Evolutionary conservation across 2,329 filamentous ascomycete genomes (phyloP).

Genomic region (Trichophyton equinum): DNA sequence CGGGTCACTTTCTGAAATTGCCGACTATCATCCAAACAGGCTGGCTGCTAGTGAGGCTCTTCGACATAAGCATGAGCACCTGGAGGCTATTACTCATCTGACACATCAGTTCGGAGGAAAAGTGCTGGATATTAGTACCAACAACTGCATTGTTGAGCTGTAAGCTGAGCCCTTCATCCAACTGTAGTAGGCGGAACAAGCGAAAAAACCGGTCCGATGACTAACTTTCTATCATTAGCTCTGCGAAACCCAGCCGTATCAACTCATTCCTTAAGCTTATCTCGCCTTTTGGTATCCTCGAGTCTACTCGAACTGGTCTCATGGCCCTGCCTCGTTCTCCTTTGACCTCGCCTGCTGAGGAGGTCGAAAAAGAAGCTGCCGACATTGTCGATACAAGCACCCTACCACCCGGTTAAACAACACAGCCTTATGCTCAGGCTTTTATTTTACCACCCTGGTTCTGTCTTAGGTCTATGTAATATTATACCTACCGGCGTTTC

Average conservation of each 20-base stretch:
- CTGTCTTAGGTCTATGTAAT: not conserved
- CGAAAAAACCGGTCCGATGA: conserved; percentile 15
- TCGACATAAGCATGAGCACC: conserved; percentile 92
- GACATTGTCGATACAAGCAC: conserved; percentile 91
- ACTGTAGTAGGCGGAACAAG: conserved; percentile 10
- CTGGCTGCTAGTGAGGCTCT: conserved; percentile 78
- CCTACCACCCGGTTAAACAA: conserved; percentile 68
- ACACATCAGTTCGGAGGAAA: conserved; percentile 97
- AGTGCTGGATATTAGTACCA: conserved; percentile 93
- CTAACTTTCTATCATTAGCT: conserved; percentile 38
- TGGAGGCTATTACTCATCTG: conserved; percentile 91
- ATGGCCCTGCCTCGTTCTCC: conserved; percentile 95
- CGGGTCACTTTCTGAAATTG: conserved; percentile 17
- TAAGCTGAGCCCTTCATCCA: conserved; percentile 38
- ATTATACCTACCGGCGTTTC: not conserved
- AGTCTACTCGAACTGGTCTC: conserved; percentile 86
- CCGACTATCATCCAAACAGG: conserved; percentile 80
- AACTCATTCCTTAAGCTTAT: conserved; percentile 97
- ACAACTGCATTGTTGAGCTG: conserved; percentile 97
- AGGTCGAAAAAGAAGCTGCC: conserved; percentile 73
- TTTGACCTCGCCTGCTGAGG: conserved; percentile 60
- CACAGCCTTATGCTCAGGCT: not conserved
- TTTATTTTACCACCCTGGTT: conserved; percentile 7
- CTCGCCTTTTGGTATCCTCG: conserved; percentile 85
- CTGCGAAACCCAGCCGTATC: conserved; percentile 84